Evolutionary conservation across 805 yeast genomes (phyloP), one percentile per base, ranked within the genome.

Genomic region (Candida palmyrensis): DNA sequence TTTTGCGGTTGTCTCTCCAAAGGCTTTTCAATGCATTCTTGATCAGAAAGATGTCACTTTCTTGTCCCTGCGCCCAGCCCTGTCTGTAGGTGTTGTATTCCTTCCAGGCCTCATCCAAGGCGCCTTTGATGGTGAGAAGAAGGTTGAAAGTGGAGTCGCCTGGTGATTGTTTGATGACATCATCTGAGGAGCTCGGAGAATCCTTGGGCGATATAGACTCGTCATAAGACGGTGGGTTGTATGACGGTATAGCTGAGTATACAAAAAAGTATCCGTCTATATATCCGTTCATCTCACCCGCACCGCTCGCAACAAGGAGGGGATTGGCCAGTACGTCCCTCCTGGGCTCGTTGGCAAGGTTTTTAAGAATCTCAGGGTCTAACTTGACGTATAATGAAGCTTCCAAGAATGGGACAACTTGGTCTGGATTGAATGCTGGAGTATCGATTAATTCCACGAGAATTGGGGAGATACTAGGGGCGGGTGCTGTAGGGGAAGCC

Each of bases 191-290:
- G 10, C 11, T 21, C 23, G 10, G 10, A 21, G 23, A 21, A 11
- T 21, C 11, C 9, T 21, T 21, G 9, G 23, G 9, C 11, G 23
- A 21, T 11, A 9, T 21, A 21, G n/a, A 40, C 44, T 25, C 59
- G 10, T 66, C 68, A 44, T 81, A 81, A 0, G 65, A 55, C 1
- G 89, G 89, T 1, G 86, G 86, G 30, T 62, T 63, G 20, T 62
- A 44, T 15, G 73, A 66, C 1, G 94, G 92, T 2, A 82, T 73
- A 2, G 85, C 79, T 35, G 79, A 72, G 52, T 82, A 83, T 29
- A 79, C 77, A 23, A 81, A 66, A 27, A 81, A 62, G 51, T 83
- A 83, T 1, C 89, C 90, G 49, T 81, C 82, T n/a, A 83, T 71
- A 20, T 75, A 66, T 4, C 88, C 89, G 49, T 83, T 82, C 44